Evolutionary conservation across 2,329 filamentous ascomycete genomes (phyloP), one percentile per base, ranked within the genome.

Genomic region (Cordyceps tenuipes): DNA sequence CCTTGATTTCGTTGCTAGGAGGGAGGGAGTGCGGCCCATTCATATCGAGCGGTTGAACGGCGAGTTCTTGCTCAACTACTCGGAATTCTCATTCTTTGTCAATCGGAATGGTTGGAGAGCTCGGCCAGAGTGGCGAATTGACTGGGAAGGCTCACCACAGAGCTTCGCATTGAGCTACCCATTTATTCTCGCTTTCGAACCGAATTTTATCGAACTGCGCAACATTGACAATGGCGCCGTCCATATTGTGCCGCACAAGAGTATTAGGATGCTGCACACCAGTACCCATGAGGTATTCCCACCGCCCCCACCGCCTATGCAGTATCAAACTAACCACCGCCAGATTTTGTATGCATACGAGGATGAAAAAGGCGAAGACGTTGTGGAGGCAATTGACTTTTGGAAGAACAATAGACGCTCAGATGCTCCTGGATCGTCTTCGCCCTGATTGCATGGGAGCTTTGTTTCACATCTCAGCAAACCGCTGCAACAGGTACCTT

Each of bases 31-130:
- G 68, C 91, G 90, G 72, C 93, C 94, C 3, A 95, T 99, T 64
- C 93, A 97, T 69, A 97, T 99, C 66, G 95, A 99, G 74, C 89
- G 94, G 50, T 87, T 97, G 71, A 95, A 95, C 66, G 92, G 93
- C 72, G 94, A 99, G 71, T 99, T 99, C 79, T 75, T 99, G 66
- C 86, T 99, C 64, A 97, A 97, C 75, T 99, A 99, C 76, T 94
- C 91, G 5, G 94, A 99, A 72, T 99, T 97, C 75, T 96, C 91
- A 13, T 99, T 99, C 83, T 99, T 97, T 69, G 94, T 99, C 71
- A 97, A 99, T 75, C 86, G 94, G 68, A 97, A 99, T 72, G 94
- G 94, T 43, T 99, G 94, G 94, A 86, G 94, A 64, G 93, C 93
- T 58, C 83, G 92, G 68, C 91, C 92, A 5, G 94, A 99, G 73